Conservation (phyloP, 768 basidiomycete species). For the Pleurotus ostreatus region DNA sequence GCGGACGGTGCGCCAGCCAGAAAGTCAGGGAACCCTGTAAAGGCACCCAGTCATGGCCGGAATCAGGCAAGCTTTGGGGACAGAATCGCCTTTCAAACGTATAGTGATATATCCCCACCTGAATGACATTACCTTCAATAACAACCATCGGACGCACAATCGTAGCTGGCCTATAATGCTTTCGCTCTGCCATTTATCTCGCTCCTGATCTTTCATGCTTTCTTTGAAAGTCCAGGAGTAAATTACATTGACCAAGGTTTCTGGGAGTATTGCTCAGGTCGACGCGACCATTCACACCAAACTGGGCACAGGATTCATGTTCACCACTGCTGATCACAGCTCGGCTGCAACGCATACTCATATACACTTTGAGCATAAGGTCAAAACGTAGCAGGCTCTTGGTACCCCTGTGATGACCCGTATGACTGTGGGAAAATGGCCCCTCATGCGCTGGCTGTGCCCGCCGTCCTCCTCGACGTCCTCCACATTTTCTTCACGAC, state of each 20-base stretch:
- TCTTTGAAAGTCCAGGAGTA: not conserved
- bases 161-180: not conserved
- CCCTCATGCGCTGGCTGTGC: not conserved
- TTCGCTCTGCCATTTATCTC: too few species aligned
- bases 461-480: not conserved
- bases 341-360: too few species aligned
- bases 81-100: not conserved
- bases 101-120: not conserved
- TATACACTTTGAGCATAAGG: too few species aligned
- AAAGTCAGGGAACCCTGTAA: constrained; percentile 55
- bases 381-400: not conserved
- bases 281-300: too few species aligned
- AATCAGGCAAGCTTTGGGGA: constrained; percentile 34
- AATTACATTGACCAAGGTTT: too few species aligned
- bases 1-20: constrained; percentile 24
- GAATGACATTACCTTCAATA: too few species aligned
- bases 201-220: not conserved
- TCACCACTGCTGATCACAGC: too few species aligned
- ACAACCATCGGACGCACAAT: not conserved
- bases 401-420: not conserved
- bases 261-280: not conserved
- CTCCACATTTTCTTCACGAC: not conserved
- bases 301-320: too few species aligned
- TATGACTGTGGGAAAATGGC: not conserved
- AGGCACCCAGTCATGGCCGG: constrained; percentile 51